Conservation (phyloP, 179 eudicot species). For the Actinidia chinensis region DNA sequence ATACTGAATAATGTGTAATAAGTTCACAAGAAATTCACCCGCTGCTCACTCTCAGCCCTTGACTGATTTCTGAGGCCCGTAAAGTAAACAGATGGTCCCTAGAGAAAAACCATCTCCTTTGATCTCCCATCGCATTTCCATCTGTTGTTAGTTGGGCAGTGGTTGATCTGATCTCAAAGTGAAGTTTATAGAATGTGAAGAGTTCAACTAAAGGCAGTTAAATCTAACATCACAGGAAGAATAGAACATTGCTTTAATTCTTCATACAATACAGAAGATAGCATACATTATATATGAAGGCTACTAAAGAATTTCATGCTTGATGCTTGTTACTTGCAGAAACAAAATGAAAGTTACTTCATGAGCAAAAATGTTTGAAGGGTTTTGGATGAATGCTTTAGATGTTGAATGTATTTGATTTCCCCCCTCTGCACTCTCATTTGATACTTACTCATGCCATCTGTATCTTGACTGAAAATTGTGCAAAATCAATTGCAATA, state of each 20-base stretch:
- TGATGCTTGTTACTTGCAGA: too few species aligned
- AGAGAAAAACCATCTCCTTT: constrained; percentile 91
- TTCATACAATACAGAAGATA: too few species aligned
- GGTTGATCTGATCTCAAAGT: constrained; percentile 66
- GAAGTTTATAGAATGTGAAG: constrained; percentile 16
- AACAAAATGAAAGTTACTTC: too few species aligned
- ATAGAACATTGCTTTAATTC: not conserved
- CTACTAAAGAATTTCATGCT: too few species aligned
- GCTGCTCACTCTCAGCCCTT: constrained; percentile 99
- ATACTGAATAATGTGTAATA: not conserved
- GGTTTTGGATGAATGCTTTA: too few species aligned
- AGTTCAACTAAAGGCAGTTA: not conserved
- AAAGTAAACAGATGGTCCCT: constrained; percentile 79
- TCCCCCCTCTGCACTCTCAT: too few species aligned
- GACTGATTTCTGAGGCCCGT: constrained; percentile 59
- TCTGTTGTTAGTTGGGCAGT: constrained; percentile 65
- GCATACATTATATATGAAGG: too few species aligned
- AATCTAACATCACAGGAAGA: not conserved
- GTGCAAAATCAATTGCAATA: too few species aligned
- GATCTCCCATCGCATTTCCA: constrained; percentile 79
- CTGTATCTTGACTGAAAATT: too few species aligned
- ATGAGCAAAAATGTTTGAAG: too few species aligned
- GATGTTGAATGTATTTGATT: too few species aligned
- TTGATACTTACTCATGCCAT: too few species aligned
- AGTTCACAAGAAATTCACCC: constrained; percentile 42